Evolutionary conservation across 2,329 filamentous ascomycete genomes (phyloP).

Genomic region (Akanthomyces dipterigenus): DNA sequence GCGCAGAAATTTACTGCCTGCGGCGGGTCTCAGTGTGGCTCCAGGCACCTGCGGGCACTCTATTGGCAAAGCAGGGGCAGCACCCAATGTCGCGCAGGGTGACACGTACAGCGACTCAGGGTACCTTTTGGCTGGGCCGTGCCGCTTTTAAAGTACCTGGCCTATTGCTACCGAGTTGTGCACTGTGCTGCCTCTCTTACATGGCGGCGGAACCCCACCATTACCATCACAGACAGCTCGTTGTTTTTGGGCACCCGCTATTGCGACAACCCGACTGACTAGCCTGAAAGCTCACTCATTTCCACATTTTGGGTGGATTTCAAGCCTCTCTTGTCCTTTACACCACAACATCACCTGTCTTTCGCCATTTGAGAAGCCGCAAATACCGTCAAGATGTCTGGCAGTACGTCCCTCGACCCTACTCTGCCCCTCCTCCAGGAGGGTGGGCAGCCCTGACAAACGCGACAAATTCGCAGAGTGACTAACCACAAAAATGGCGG

Average conservation of each 20-base stretch:
- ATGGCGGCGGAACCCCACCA: constrained; percentile 7
- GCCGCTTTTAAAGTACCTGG: background rate
- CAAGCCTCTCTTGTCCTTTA: background rate
- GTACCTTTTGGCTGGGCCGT: background rate
- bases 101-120: background rate
- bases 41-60: constrained; percentile 5
- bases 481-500: constrained; percentile 16
- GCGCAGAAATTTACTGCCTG: background rate
- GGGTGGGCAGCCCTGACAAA: constrained; percentile 1
- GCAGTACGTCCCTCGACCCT: constrained; percentile 19
- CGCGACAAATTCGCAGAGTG: constrained; percentile 13
- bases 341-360: background rate
- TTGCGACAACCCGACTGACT: constrained; percentile 12
- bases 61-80: background rate
- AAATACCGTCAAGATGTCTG: constrained; percentile 25
- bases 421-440: constrained; percentile 6
- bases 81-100: constrained; percentile 6
- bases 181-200: constrained; percentile 13
- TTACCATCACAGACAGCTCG: constrained; percentile 10
- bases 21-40: background rate
- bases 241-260: constrained; percentile 12
- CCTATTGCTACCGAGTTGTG: background rate
- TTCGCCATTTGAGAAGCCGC: background rate
- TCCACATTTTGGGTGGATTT: constrained; percentile 17
- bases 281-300: background rate